Conservation (phyloP, 2,329 filamentous ascomycete genomes). For the Sporothrix humicola region DNA sequence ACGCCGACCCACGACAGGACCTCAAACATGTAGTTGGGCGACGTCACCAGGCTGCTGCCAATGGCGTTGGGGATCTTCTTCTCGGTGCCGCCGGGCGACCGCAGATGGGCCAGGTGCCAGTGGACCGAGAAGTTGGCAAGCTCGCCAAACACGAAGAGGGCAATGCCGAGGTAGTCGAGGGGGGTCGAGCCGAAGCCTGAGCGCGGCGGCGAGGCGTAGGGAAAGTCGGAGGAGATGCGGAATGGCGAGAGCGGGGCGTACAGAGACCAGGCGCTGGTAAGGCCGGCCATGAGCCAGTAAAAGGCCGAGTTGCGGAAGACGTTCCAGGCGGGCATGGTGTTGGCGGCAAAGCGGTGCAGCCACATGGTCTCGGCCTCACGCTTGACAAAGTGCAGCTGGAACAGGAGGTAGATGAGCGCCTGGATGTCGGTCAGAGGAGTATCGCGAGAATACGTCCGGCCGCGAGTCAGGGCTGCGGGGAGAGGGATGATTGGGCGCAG, state of each 20-base stretch:
- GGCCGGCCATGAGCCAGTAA: slow-evolving; percentile 87
- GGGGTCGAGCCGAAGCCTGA: slow-evolving; percentile 38
- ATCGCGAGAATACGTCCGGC: slow-evolving; percentile 46
- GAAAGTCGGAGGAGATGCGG: slow-evolving; percentile 38
- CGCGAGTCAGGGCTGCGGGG: slow-evolving; percentile 37
- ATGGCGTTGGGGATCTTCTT: slow-evolving; percentile 86
- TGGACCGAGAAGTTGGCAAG: slow-evolving; percentile 81
- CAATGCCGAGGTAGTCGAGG: slow-evolving; percentile 70
- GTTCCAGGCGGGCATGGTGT: slow-evolving; percentile 89
- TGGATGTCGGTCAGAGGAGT: slow-evolving; percentile 64
- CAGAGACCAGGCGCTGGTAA: slow-evolving; percentile 82
- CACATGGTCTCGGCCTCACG: slow-evolving; percentile 94
- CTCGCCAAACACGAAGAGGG: slow-evolving; percentile 78
- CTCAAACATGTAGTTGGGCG: slow-evolving; percentile 98
- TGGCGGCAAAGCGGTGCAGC: slow-evolving; percentile 91
- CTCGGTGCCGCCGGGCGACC: slow-evolving; percentile 79
- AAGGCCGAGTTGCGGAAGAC: slow-evolving; percentile 95
- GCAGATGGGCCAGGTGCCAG: slow-evolving; percentile 75
- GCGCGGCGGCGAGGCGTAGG: slow-evolving; percentile 37
- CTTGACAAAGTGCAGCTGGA: slow-evolving; percentile 87
- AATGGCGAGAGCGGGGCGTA: slow-evolving; percentile 78
- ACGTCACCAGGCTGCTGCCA: slow-evolving; percentile 86
- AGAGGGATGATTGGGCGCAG: slow-evolving; percentile 73
- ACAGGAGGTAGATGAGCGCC: slow-evolving; percentile 73
- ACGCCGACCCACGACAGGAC: slow-evolving; percentile 84